Evolutionary conservation across 352 stramenopile genomes (phyloP).

Genomic region (Phytophthora palmivora): DNA sequence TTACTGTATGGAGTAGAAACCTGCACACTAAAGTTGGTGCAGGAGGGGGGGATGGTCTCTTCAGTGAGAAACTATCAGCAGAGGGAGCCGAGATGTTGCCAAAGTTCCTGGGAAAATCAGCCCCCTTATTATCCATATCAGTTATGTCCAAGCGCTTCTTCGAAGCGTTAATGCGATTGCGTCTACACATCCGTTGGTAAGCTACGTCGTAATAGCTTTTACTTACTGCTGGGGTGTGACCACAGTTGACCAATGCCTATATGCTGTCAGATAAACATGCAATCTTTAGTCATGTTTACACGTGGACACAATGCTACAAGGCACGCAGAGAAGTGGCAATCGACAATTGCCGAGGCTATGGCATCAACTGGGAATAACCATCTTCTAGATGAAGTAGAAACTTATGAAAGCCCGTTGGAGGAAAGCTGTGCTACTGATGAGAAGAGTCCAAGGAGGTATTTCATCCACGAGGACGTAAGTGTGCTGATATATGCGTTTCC

Average conservation of each 20-base stretch:
- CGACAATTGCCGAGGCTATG: conserved; percentile 9
- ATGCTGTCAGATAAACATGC: conserved; percentile 23
- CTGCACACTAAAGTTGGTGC: conserved; percentile 34
- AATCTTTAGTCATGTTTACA: conserved; percentile 22
- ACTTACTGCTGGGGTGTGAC: neutral
- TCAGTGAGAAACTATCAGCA: conserved; percentile 24
- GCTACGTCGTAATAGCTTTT: conserved; percentile 1
- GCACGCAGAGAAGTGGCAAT: conserved; percentile 32
- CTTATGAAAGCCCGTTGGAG: neutral
- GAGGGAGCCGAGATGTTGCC: conserved; percentile 45
- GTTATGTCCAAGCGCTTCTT: conserved; percentile 49
- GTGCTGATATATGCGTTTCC: neutral
- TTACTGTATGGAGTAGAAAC: conserved; percentile 48
- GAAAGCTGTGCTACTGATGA: conserved; percentile 3
- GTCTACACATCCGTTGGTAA: conserved; percentile 33
- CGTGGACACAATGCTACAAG: conserved; percentile 22
- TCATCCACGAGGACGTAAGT: conserved; percentile 23
- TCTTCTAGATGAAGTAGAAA: conserved; percentile 1
- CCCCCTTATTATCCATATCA: conserved; percentile 36
- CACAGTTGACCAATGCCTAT: conserved; percentile 7
- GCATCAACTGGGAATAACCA: neutral
- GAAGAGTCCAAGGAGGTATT: neutral
- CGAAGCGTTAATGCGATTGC: conserved; percentile 37
- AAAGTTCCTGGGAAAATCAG: conserved; percentile 37
- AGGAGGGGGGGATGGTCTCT: conserved; percentile 43